phyloP scores from a whole-genome alignment of 2,329 filamentous ascomycete genomes.

The Phialocephala sp. region DNA sequence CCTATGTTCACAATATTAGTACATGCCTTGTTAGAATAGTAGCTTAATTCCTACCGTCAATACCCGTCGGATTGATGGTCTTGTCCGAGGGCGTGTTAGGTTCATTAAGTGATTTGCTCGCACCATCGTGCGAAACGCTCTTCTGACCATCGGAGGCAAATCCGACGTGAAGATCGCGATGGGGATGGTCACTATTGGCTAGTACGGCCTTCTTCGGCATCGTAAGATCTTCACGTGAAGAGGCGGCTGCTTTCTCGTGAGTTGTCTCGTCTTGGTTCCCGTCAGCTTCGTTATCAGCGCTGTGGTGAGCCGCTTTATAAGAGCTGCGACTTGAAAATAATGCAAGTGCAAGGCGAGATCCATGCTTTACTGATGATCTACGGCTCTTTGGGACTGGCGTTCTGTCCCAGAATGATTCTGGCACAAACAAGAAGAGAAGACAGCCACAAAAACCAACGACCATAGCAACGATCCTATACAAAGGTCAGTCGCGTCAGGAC shows the following conservation, averaged over 20 bases:
- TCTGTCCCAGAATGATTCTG: conserved; percentile 95
- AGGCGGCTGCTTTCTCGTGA: background rate
- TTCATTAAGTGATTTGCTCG: background rate
- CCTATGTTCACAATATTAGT: background rate
- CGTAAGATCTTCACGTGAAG: background rate
- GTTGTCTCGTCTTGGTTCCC: background rate
- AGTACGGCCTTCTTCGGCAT: conserved; percentile 21
- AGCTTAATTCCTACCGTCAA: background rate
- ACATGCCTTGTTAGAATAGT: background rate
- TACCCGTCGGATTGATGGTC: background rate
- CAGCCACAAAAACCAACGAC: conserved; percentile 73
- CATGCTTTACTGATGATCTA: conserved; percentile 18
- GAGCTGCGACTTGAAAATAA: conserved; percentile 20
- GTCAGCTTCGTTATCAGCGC: background rate
- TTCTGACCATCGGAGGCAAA: conserved; percentile 51
- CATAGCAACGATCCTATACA: conserved; percentile 76
- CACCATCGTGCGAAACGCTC: background rate
- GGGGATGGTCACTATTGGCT: conserved; percentile 18
- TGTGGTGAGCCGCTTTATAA: background rate
- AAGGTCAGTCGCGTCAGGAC: conserved; percentile 33
- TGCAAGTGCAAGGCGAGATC: conserved; percentile 27
- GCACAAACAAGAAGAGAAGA: conserved; percentile 87
- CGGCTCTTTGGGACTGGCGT: conserved; percentile 58
- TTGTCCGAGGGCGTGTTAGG: background rate
- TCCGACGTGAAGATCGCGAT: conserved; percentile 56